Base-by-base conservation (phyloP, 2,329 filamentous ascomycete species). In the Trematosphaeria pertusa region DNA sequence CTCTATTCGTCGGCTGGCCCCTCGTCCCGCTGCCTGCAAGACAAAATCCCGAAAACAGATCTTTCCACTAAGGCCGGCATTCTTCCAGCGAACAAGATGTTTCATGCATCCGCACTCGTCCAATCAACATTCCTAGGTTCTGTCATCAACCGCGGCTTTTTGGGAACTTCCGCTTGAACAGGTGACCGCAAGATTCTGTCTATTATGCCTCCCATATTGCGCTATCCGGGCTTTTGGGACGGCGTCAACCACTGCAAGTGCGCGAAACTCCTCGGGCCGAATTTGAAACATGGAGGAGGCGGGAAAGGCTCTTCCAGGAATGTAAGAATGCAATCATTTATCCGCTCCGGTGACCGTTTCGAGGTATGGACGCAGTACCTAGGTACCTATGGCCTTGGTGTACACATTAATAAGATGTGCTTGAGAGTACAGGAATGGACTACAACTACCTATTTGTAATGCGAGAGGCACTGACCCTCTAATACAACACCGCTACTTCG, bases 21-120 rank as follows among this genome's bases (percentile, higher is more conserved):
- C 24, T n/a, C 31, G 35, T 34, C 42, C 26, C 46, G 32, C 34
- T 8, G 7, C 34, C 40, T 42, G 45, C 49, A 48, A 43, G 28
- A 37, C 15, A 52, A 41, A 35, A 44, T 42, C 40, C 44, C 44
- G 44, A 52, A 19, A 17, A 18, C 41, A 43, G 31, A 52, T 52
- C 49, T 10, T 32, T 9, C 32, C 32, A 21, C 20, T 17, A 19
- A 42, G 20, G 20, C 50, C 50, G 34, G 22, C 40, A 50, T 50
- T 54, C 50, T 51, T 44, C 48, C 51, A 48, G 21, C 40, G 36
- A 51, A 51, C 46, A 35, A 17, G 21, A 44, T 33, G 2, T 18
- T 43, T 30, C 31, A 40, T 9, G 15, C 8, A 21, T n/a, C 15
- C 24, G 4, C 33, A 17, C 11, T 19, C 18, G 14, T 28, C 46